These are phyloP conservation scores for Bryoglossum gracile DNA, from an alignment of 495 filamentous ascomycete genomes.

Conservation along the genomic window DNA sequence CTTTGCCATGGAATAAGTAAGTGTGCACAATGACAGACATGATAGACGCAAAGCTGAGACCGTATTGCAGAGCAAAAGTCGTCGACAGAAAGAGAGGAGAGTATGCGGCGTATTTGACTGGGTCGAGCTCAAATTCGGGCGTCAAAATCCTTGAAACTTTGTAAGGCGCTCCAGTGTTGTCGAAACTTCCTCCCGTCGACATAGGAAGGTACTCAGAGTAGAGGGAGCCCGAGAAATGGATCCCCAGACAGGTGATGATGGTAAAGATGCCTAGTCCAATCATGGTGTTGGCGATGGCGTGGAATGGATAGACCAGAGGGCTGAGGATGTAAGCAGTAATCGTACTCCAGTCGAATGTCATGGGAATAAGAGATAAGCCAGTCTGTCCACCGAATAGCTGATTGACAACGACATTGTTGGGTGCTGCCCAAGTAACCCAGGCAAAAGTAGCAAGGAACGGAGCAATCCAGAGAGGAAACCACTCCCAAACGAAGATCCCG, in stretches of 20 bases:
- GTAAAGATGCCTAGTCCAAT: slow-evolving; percentile 48
- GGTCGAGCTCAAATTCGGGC: slow-evolving; percentile 40
- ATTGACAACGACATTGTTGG: slow-evolving; percentile 57
- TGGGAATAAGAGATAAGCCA: slow-evolving; percentile 50
- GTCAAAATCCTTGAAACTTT: slow-evolving; percentile 48
- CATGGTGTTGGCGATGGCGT: slow-evolving; percentile 50
- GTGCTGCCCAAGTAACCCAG: slow-evolving; percentile 53
- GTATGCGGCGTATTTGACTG: slow-evolving; percentile 48
- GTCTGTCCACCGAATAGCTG: slow-evolving; percentile 61
- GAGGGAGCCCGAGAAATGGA: slow-evolving; percentile 60
- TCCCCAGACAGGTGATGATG: slow-evolving; percentile 35
- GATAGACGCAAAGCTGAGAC: slow-evolving; percentile 61
- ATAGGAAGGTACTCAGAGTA: slow-evolving; percentile 44
- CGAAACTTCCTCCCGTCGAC: slow-evolving; percentile 50
- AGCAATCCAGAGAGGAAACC: slow-evolving; percentile 32
- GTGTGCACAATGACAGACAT: slow-evolving; percentile 57
- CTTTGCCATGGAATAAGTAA: slow-evolving; percentile 35
- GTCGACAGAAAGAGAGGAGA: slow-evolving; percentile 58
- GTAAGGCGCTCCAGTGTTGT: slow-evolving; percentile 50
- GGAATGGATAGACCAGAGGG: slow-evolving; percentile 49
- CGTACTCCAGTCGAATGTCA: slow-evolving; percentile 54
- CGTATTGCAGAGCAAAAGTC: slow-evolving; percentile 55
- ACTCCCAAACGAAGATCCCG: slow-evolving; percentile 56
- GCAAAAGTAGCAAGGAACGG: slow-evolving; percentile 52
- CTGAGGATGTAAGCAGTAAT: slow-evolving; percentile 48